Conservation (phyloP, 108 stramenopile genomes). For the Cyclostephanos invisitatus region DNA sequence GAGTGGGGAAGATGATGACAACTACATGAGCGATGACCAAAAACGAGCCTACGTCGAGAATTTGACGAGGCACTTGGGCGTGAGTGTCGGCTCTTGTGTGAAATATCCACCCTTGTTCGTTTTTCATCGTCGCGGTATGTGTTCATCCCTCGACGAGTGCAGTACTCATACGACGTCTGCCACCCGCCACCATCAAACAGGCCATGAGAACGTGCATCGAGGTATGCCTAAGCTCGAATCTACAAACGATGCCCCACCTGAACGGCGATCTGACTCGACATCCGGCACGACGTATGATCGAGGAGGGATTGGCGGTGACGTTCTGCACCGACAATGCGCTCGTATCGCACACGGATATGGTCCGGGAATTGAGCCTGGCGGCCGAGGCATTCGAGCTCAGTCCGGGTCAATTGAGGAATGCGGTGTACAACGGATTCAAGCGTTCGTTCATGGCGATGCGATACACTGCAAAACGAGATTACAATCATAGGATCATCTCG, state of each 20-base stretch:
- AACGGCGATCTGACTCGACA: constrained; percentile 38
- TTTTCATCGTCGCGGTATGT: not conserved
- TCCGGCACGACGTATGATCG: constrained; percentile 40
- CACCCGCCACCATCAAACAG: not conserved
- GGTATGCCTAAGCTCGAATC: constrained; percentile 42
- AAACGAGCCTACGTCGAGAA: constrained; percentile 40
- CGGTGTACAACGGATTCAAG: constrained; percentile 47
- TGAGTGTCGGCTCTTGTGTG: not conserved
- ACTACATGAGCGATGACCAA: constrained; percentile 31
- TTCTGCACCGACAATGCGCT: constrained; percentile 42
- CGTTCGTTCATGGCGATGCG: constrained; percentile 42
- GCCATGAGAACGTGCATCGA: constrained; percentile 44
- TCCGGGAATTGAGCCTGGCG: constrained; percentile 30
- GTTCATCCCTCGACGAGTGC: not conserved
- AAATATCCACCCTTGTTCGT: not conserved
- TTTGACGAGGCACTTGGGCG: constrained; percentile 36
- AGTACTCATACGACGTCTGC: not conserved
- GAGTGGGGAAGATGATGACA: constrained; percentile 2
- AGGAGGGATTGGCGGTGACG: constrained; percentile 42
- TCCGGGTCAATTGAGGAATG: constrained; percentile 27
- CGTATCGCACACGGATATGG: constrained; percentile 35
- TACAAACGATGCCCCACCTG: constrained; percentile 43
- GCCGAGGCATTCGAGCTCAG: constrained; percentile 40
- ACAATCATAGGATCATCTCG: constrained; percentile 37
- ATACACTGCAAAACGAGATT: constrained; percentile 34